Base-by-base conservation (phyloP, 192 early-diverging fungal species). In the Coemansia sp. region DNA sequence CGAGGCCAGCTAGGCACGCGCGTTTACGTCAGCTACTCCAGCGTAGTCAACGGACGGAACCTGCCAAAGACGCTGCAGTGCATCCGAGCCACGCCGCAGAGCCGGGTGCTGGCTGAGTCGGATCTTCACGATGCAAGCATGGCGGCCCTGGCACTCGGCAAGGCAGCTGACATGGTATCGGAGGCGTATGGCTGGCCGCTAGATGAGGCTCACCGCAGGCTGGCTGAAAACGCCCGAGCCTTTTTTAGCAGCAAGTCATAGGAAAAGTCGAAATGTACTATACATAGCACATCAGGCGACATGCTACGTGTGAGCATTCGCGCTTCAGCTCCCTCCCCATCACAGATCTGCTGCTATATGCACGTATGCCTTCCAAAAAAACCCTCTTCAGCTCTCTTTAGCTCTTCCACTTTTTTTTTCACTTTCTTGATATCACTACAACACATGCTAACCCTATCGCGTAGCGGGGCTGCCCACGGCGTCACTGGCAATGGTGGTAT, bases 1-100 rank as follows among this genome's bases (percentile, higher is more conserved):
- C 63, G 31, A 16, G 81, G 76, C 38, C 56, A 73, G 57, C 56
- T 67, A 38, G 70, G 57, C 48, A 70, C 65, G 55, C 72, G 84
- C 71, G 76, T 92, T 2, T 97, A 90, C 59, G 88, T 94, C 62
- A 88, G 87, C 18, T 94, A 94, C 79, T 93, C 92, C 8, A 65
- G 80, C 28, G 71, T 85, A 55, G 91, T 97, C 69, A 94, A 94
- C 60, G 87, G 83, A 21, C 82, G 92, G 40, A 71, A 63, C 18
- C 58, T 46, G 34, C 38, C 67, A 60, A 83, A 70, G 66, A 63
- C 69, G 8, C 20, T 5, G 42, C 83, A 91, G 63, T 83, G 89
- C 34, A 91, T 97, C 35, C 58, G 65, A 40, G 83, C 77, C 3
- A 89, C 92, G 2, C 93, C 94, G 7, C 89, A 91, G 53, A 85